Conservation (phyloP, 441 rosid genomes). For the Populus hybrid region DNA sequence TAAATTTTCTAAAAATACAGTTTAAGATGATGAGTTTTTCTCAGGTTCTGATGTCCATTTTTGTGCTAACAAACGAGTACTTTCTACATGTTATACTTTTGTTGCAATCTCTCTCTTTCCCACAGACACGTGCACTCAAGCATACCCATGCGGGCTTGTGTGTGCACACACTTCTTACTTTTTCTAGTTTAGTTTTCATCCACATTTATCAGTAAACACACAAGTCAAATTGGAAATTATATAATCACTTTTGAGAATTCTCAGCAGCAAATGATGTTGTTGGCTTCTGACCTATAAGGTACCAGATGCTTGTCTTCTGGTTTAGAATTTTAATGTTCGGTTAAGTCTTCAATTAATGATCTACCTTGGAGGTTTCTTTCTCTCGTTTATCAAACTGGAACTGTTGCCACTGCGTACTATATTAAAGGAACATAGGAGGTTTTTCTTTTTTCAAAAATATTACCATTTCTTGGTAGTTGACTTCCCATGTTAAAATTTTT, state of each 20-base stretch:
- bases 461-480: neutral
- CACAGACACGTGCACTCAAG: too few relatives aligned
- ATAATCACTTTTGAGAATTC: neutral
- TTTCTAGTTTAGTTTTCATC: neutral
- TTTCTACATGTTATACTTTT: neutral
- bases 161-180: neutral
- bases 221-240: neutral
- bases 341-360: neutral
- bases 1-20: neutral
- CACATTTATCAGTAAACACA: neutral
- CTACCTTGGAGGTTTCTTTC: neutral
- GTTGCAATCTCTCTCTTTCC: too few relatives aligned
- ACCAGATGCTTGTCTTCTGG: neutral
- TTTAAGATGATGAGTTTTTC: neutral
- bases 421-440: neutral
- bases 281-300: neutral
- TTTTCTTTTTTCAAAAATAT: neutral
- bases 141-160: neutral
- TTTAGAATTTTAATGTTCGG: neutral
- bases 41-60: neutral
- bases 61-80: neutral
- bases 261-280: neutral
- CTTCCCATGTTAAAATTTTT: neutral
- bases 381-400: neutral
- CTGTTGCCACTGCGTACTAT: neutral